phyloP scores from a whole-genome alignment of 2,329 filamentous ascomycete genomes.

The Sporothrix phasma region DNA sequence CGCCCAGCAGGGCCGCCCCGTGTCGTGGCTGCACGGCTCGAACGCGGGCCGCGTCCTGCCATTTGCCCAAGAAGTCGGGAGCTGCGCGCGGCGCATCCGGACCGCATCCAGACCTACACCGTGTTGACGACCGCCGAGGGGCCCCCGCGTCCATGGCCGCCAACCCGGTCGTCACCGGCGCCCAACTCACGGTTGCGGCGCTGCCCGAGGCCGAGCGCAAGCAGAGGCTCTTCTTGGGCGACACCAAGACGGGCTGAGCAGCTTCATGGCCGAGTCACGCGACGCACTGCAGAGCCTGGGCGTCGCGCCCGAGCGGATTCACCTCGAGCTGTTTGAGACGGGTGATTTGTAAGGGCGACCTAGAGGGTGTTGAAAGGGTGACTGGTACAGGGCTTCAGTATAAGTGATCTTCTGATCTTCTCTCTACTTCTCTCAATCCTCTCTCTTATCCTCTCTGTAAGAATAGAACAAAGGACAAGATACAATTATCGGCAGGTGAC shows the following conservation, averaged over 20 bases:
- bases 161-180: constrained; percentile 26
- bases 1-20: constrained; percentile 30
- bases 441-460: too few species aligned
- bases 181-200: constrained; percentile 49
- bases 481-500: not conserved
- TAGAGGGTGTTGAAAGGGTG: not conserved
- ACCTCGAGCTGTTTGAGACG: constrained; percentile 60
- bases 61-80: constrained; percentile 42
- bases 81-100: constrained; percentile 31
- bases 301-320: constrained; percentile 48
- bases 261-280: constrained; percentile 57
- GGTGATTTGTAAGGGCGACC: constrained; percentile 36
- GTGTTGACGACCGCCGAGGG: constrained; percentile 40
- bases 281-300: constrained; percentile 43
- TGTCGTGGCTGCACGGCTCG: constrained; percentile 56
- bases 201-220: constrained; percentile 45
- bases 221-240: constrained; percentile 43
- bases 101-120: constrained; percentile 42
- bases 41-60: constrained; percentile 41
- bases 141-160: constrained; percentile 29
- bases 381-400: too few species aligned
- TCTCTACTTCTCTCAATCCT: too few species aligned
- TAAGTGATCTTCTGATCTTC: not conserved
- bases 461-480: not conserved
- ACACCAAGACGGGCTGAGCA: constrained; percentile 50